A percentile compares a stretch with the other conserved stretches of the same genome.
phyloP scores from a whole-genome alignment of 2,329 filamentous ascomycete species.

The Periconia macrospinosa region DNA sequence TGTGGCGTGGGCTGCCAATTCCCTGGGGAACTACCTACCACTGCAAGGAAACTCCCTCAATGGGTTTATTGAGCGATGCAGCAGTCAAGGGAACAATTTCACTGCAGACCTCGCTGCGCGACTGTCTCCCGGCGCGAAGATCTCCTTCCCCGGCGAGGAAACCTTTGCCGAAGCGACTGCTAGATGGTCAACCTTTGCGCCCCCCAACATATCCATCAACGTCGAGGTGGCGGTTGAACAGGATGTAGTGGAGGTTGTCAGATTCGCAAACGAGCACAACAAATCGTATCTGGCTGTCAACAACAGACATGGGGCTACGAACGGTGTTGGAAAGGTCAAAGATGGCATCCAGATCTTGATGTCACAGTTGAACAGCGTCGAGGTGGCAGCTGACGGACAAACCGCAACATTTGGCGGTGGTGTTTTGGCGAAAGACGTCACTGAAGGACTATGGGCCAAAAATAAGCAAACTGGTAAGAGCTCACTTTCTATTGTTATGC shows the following conservation, averaged over 20 bases:
- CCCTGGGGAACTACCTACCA: too few relatives aligned
- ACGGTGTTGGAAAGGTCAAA: neutral
- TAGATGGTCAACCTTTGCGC: conserved; percentile 1
- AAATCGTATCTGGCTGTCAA: conserved; percentile 21
- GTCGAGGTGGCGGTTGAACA: conserved; percentile 19
- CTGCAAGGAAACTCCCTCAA: too few relatives aligned
- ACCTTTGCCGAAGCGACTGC: neutral
- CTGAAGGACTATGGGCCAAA: conserved; percentile 22
- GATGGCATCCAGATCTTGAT: conserved; percentile 10
- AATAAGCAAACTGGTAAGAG: conserved; percentile 30
- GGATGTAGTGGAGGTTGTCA: conserved; percentile 18
- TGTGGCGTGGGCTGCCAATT: too few relatives aligned
- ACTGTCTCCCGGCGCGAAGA: neutral
- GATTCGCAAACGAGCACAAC: conserved; percentile 14
- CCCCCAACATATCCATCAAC: conserved; percentile 14
- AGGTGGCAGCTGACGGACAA: conserved; percentile 27
- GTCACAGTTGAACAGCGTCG: conserved; percentile 22
- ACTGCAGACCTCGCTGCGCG: neutral
- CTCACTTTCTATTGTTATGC: too few relatives aligned
- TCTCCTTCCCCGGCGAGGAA: neutral
- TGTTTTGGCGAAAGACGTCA: conserved; percentile 27
- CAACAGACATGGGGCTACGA: conserved; percentile 3
- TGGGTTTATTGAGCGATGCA: too few relatives aligned
- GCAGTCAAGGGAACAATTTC: too few relatives aligned
- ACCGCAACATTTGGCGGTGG: conserved; percentile 37